Evolutionary conservation across 306 rosid species (phyloP), one percentile per base, ranked within the genome.

Genomic region (Lathyrus aphaca): DNA sequence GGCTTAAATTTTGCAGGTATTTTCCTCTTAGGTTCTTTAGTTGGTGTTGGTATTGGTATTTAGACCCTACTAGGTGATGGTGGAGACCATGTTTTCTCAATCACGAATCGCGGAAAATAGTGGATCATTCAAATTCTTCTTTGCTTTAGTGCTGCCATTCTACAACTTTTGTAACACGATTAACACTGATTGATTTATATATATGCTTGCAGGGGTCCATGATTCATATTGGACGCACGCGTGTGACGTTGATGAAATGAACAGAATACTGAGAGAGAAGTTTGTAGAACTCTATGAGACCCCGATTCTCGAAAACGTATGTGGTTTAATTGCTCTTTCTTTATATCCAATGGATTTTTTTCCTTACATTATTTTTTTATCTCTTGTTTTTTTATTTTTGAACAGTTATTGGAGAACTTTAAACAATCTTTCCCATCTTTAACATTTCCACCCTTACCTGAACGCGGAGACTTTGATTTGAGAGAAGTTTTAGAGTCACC

Each of bases 181-280:
- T 35, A 53, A 56, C 68, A 64, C 40, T 61, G 53, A 53, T 59
- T 27, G 60, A 40, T 71, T 69, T 76, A 37, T 63, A n/a, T 83
- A 30, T 66, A 16, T 83, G 49, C 74, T 75, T 75, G 76, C 79
- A 93, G 97, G 98, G 80, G 98, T 93, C 74, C 98, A 93, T 80
- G 98, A 93, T 80, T 93, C 98, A 12, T 93, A 88, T 66, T 93
- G 98, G 98, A 93, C 98, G 3, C 96, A 93, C 38, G 98, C 97
- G 1, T 86, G 94, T 56, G 94, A 93, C 57, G 98, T 90, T 80
- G 97, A 93, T 84, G 69, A 69, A 81, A 80, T 93, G 97, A 93
- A 87, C 81, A 72, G 66, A 76, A 82, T 90, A 77, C 89, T 93
- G 1, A 70, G 98, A 68, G 86, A 86, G 77, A 90, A 90, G 76